Conservation (phyloP, 163 green algal species). For the Scenedesmus sp. region DNA sequence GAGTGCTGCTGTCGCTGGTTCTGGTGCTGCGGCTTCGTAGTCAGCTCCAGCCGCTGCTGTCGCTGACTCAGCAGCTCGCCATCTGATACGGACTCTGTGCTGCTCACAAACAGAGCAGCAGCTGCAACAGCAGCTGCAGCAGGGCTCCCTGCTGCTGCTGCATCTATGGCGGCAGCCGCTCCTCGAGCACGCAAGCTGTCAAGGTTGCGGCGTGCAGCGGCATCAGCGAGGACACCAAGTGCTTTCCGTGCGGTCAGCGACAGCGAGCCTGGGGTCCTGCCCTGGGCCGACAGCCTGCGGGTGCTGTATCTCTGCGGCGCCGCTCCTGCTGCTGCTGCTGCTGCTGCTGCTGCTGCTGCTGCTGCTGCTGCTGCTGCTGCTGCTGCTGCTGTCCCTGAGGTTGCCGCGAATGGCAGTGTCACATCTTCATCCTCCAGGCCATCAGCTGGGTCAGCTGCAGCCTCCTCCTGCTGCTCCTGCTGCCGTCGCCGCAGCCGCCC, state of each 20-base stretch:
- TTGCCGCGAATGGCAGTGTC: background rate
- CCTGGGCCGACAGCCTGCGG: background rate
- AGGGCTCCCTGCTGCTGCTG: background rate
- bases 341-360: background rate
- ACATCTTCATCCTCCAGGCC: background rate
- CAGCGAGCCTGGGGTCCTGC: background rate
- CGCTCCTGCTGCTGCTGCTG: constrained; percentile 11
- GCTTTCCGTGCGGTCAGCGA: background rate
- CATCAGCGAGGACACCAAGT: background rate
- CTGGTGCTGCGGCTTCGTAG: background rate
- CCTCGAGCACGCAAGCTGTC: background rate
- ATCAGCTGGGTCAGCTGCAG: background rate
- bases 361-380: constrained; percentile 24
- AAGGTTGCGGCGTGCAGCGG: background rate
- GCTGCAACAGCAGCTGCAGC: constrained; percentile 5
- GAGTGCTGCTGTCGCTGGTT: background rate
- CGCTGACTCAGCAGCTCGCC: background rate
- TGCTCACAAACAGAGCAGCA: background rate
- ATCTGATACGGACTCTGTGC: background rate
- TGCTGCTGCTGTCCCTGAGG: background rate
- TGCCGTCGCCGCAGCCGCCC: background rate
- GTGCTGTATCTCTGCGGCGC: background rate
- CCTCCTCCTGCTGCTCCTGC: constrained; percentile 16
- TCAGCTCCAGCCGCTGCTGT: background rate
- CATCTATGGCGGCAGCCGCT: background rate